Conservation (phyloP, 2,329 filamentous ascomycete genomes). For the Penicillium hesseltinei region DNA sequence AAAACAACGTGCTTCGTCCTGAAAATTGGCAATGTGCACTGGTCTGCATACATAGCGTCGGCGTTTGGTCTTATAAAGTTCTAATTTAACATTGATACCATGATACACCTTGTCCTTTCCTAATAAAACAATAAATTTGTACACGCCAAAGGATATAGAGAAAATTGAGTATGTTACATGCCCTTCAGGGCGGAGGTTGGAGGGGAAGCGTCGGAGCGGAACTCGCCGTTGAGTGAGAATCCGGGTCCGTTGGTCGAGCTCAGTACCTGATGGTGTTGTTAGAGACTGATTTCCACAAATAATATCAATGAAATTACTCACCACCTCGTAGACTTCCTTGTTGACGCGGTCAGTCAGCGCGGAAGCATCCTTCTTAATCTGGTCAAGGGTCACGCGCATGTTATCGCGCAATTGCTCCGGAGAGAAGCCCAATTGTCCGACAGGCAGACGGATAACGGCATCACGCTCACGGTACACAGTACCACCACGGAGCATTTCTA, state of each 20-base stretch:
- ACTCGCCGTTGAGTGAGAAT: constrained; percentile 79
- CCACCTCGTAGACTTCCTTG: constrained; percentile 73
- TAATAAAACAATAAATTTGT: constrained; percentile 45
- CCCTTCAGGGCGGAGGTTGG: constrained; percentile 50
- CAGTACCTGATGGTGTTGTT: constrained; percentile 57
- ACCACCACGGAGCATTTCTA: constrained; percentile 79
- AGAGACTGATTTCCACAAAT: neutral
- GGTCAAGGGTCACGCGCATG: constrained; percentile 71
- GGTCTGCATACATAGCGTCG: constrained; percentile 42
- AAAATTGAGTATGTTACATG: constrained; percentile 51
- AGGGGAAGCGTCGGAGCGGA: constrained; percentile 61
- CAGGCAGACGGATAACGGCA: constrained; percentile 82
- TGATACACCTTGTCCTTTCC: constrained; percentile 42
- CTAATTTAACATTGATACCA: constrained; percentile 36
- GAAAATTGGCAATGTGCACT: constrained; percentile 3
- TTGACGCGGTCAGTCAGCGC: constrained; percentile 61
- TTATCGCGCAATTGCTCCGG: constrained; percentile 84
- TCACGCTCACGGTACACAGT: constrained; percentile 82
- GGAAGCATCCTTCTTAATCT: constrained; percentile 74
- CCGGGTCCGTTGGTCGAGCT: constrained; percentile 85
- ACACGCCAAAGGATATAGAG: constrained; percentile 32
- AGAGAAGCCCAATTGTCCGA: constrained; percentile 86
- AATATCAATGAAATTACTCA: constrained; percentile 36
- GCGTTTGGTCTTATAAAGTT: constrained; percentile 39
- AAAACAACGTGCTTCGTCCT: constrained; percentile 7